Conservation (phyloP, 495 filamentous ascomycete genomes). For the Podospora comata region DNA sequence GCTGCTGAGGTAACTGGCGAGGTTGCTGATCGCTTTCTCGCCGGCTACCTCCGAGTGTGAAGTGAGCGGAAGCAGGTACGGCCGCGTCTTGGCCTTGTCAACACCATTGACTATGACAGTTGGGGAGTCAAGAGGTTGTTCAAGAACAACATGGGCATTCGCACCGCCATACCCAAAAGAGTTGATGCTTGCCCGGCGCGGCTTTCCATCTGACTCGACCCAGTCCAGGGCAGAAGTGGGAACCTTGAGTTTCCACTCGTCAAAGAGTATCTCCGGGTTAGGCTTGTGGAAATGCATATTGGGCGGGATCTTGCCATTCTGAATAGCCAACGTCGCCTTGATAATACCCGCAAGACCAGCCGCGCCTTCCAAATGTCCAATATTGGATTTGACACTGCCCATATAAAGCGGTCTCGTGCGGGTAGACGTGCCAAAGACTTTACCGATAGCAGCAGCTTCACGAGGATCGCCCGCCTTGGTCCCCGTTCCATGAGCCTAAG, state of each 20-base stretch:
- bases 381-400: conserved; percentile 46
- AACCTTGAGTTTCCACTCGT: conserved; percentile 20
- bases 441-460: conserved; percentile 24
- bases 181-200: conserved; percentile 35
- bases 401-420: neutral
- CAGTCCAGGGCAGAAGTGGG: conserved; percentile 20
- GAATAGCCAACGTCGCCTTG: conserved; percentile 48
- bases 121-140: neutral
- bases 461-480: conserved; percentile 38
- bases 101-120: no score
- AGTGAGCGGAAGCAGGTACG: no score
- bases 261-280: conserved; percentile 42
- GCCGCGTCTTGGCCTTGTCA: no score
- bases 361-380: conserved; percentile 50
- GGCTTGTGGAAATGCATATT: conserved; percentile 40
- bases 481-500: conserved; percentile 32
- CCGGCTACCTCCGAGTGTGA: no score
- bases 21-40: no score
- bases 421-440: neutral
- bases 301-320: conserved; percentile 43
- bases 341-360: conserved; percentile 50
- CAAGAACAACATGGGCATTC: conserved; percentile 37
- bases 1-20: no score
- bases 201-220: conserved; percentile 8
- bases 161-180: conserved; percentile 42